These are phyloP conservation scores for Aspergillus ellipticus DNA, from an alignment of 495 filamentous ascomycete genomes.

Conservation along the genomic window DNA sequence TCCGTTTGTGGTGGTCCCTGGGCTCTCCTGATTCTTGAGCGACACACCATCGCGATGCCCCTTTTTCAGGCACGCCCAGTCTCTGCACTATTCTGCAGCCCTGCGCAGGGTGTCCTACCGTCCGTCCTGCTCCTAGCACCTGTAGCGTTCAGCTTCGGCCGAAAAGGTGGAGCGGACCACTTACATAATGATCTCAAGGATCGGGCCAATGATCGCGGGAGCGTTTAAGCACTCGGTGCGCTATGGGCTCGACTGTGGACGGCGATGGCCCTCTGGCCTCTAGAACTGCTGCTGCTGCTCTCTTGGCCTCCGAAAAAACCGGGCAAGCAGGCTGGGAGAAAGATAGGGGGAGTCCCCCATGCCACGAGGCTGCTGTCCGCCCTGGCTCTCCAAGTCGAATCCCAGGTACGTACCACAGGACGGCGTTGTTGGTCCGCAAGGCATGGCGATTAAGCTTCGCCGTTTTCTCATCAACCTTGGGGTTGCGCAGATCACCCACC, in stretches of 20 bases:
- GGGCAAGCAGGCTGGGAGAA: no score
- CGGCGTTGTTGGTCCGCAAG: not conserved
- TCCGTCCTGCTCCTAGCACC: no score
- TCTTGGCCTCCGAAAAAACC: no score
- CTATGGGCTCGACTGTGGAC: no score
- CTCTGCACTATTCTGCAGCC: not conserved
- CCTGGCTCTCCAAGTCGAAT: no score
- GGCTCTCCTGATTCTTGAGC: not conserved
- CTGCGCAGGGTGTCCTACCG: no score
- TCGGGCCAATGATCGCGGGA: constrained; percentile 2
- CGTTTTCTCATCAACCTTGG: constrained; percentile 5
- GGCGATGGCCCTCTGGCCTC: no score
- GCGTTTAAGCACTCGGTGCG: not conserved
- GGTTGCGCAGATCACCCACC: constrained; percentile 12
- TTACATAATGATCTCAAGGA: constrained; percentile 1
- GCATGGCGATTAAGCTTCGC: constrained; percentile 8
- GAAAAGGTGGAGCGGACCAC: constrained; percentile 8
- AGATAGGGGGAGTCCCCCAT: no score
- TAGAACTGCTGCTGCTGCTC: no score
- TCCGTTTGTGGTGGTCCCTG: not conserved
- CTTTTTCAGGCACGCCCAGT: not conserved
- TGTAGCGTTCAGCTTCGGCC: constrained; percentile 7
- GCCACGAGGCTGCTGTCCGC: no score
- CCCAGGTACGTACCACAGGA: not conserved
- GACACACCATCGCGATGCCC: not conserved